Base-by-base conservation (phyloP, 164 flowering plant genomes). In the Piper betle region DNA sequence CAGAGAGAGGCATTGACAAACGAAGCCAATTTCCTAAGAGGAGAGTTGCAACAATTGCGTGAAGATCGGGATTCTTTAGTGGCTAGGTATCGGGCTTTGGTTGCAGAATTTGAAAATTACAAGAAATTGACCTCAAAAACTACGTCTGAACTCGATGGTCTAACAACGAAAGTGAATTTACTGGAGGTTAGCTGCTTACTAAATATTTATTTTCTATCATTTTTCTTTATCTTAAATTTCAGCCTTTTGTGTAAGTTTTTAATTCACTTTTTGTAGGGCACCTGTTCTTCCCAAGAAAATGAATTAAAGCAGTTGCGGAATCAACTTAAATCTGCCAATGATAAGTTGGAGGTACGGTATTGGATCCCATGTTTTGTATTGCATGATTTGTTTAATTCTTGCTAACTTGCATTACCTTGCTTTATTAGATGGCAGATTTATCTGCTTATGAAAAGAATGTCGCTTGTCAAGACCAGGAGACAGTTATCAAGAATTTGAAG, bases 381-480 rank as follows among this genome's bases (percentile, higher is more conserved):
- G 13, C 1, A 33, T 38, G 0, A 37, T 18, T 58, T 58, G 40
- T 39, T 39, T 39, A 7, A 58, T 4, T 4, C 13, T 58, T 4
- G 13, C 10, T 39, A 15, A 39, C 39, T 10, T 58, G 33, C 17
- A 41, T 19, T 18, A 33, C 5, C 5, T 15, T 20, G 38, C 1
- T 20, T 6, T 39, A 37, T 33, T 61, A 94, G 99, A 63, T 77
- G 71, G 75, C 81, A 52, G 96, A 86, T 71, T 25, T 74, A 54
- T 78, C 83, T 40, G 78, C 72, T 62, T 15, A 75, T 72, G 87
- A 82, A 69, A 79, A 81, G 56, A 81, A 69, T 69, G 59, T 67
- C 4, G 86, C 79, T 62, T 81, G 59, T 77, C 96, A 87, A 71
- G 81, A 74, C 50, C 87, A 84, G 65, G 81, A 68, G 68, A 74